Base-by-base conservation (phyloP, 805 yeast genomes). In the Saccharomycopsis sp. region DNA sequence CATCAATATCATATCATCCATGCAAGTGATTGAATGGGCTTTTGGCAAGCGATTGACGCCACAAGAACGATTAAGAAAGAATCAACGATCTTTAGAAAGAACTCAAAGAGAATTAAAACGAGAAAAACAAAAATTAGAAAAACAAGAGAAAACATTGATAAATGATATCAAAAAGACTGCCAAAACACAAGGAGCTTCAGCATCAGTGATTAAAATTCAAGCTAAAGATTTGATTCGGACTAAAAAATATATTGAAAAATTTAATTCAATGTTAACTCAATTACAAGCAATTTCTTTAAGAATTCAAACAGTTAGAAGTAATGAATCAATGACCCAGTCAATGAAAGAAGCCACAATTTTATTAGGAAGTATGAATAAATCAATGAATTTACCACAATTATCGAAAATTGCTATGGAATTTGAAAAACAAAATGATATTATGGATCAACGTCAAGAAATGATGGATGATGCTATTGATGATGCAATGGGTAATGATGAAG, bases 361-460 rank as follows among this genome's bases (percentile, higher is more conserved):
- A 38, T 65, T 92, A 43, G 79, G 81, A 40, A 79, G 94, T 2
- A 83, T 92, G 94, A 92, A 92, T 59, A 67, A 79, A 52, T 75
- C 76, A 42, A 82, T 92, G 94, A 92, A 94, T 55, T 62, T 92
- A 47, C 96, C 95, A 1, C 94, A 84, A 51, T 64, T 92, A 46
- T 80, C 85, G 42, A 72, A 80, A 46, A 92, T 92, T 17, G 86
- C 96, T 2, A 88, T 85, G 82, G 97, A 92, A 53, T 92, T 92
- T 59, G 95, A 92, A 54, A 77, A 75, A 53, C 95, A 89, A 55
- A 85, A 83, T 60, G 98, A 94, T 56, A 65, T 94, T 52, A 92
- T 92, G 97, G 96, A 89, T 59, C 98, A 92, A 63, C 79, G 95
- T 54, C 97, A 94, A 60, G 99, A 94, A 58, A 85, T 94, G 75